Base-by-base conservation (phyloP, 371 early-diverging fungal species). In the Rhizopus microsporus region DNA sequence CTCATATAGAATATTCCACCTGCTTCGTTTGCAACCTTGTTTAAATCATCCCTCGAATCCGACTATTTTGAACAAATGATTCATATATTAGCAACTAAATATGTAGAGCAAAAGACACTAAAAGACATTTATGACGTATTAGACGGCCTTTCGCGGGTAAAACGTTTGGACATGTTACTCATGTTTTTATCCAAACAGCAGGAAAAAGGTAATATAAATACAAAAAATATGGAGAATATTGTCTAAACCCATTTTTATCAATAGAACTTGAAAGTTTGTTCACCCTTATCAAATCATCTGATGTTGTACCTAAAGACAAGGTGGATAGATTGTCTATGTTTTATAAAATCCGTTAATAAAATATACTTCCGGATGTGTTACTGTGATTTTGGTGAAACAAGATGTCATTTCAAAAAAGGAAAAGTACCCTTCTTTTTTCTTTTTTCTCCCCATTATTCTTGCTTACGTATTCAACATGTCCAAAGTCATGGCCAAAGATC, bases 21-120 rank as follows among this genome's bases (percentile, higher is more conserved):
- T 1, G 56, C 74, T 2, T 56, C 61, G 0, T 81, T 83, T 65
- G 68, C 77, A 12, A 51, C 50, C 0, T 60, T 91, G 12, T 90
- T 93, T 65, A 85, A 87, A 48, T 85, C 81, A 15, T 87, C 91
- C 1, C 62, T 93, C n/a, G 92, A 91, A 49, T 77, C 86, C 1
- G 82, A 81, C 45, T 85, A 90, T 54, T 68, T 93, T 59, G 72
- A 83, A 35, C 72, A 76, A 40, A 87, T 90, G 59, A 60, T 88
- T 16, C 60, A 74, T 5, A 65, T 90, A 16, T 55, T 88, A 40
- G 73, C 73, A 13, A 64, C 72, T 9, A 74, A 52, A 57, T 72
- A 73, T 37, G 44, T 4, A 50, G 78, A 78, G 30, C 58, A 73
- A 33, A 78, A 81, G 32, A 53, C 71, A 6, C 61, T 73, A 13